A percentile compares a stretch with the other conserved stretches of the same genome.
Evolutionary conservation across 192 early-diverging fungal species (phyloP).

Genomic region (Dissophora globulifera): DNA sequence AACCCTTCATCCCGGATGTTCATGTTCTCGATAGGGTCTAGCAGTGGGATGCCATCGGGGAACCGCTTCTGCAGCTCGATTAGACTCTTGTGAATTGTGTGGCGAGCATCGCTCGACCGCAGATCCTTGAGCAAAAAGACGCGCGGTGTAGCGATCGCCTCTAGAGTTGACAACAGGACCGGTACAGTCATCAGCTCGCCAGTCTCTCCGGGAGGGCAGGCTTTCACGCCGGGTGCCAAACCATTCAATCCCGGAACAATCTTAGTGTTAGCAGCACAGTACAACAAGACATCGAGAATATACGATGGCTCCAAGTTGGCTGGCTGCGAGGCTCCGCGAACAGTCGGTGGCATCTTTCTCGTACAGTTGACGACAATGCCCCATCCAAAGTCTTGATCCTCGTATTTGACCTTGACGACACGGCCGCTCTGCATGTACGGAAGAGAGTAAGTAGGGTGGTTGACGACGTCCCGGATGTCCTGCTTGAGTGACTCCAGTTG

Average conservation of each 20-base stretch:
- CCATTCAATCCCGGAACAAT: constrained; percentile 60
- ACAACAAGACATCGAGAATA: constrained; percentile 87
- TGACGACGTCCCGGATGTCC: constrained; percentile 80
- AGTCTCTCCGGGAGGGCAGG: constrained; percentile 62
- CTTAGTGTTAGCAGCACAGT: constrained; percentile 76
- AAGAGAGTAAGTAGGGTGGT: constrained; percentile 83
- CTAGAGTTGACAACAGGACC: constrained; percentile 77
- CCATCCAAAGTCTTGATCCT: constrained; percentile 90
- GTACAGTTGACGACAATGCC: constrained; percentile 75
- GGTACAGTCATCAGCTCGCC: constrained; percentile 75
- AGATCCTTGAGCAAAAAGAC: constrained; percentile 80
- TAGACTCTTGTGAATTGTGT: constrained; percentile 72
- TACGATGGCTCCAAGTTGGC: constrained; percentile 63
- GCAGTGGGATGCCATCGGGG: constrained; percentile 76
- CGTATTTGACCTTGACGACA: constrained; percentile 69
- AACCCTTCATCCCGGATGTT: constrained; percentile 83
- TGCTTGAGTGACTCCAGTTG: constrained; percentile 72
- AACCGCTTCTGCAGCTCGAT: constrained; percentile 79
- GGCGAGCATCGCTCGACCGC: constrained; percentile 62
- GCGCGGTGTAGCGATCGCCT: constrained; percentile 79
- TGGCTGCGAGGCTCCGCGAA: constrained; percentile 19
- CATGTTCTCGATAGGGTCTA: constrained; percentile 94
- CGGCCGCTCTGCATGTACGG: constrained; percentile 91
- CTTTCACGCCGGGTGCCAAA: constrained; percentile 57
- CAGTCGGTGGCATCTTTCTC: constrained; percentile 46